Evolutionary conservation across 2,329 filamentous ascomycete genomes (phyloP).

Genomic region (Aspergillus clavatus): DNA sequence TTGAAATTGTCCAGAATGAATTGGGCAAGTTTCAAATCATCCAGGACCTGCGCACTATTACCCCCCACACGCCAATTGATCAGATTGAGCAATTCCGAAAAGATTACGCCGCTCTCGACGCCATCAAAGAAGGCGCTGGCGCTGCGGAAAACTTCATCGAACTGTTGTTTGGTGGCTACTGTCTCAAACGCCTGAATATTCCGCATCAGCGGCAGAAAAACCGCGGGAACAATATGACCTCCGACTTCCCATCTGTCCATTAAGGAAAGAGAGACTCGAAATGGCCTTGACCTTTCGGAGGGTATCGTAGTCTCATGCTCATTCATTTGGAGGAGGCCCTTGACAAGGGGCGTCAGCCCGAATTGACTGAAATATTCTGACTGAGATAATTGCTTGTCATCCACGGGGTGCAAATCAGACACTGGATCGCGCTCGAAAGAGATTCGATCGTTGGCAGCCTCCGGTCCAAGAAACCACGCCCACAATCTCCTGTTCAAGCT

Average conservation of each 20-base stretch:
- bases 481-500: constrained; percentile 91
- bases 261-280: constrained; percentile 84
- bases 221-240: constrained; percentile 76
- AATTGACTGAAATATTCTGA: constrained; percentile 79
- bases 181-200: constrained; percentile 72
- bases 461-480: constrained; percentile 90
- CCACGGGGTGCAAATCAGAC: constrained; percentile 23
- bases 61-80: constrained; percentile 48
- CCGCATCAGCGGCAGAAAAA: constrained; percentile 81
- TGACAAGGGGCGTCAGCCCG: constrained; percentile 69
- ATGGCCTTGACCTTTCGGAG: constrained; percentile 72
- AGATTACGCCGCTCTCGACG: constrained; percentile 90
- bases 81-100: constrained; percentile 71
- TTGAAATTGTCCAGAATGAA: constrained; percentile 90
- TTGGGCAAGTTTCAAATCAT: constrained; percentile 66
- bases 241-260: constrained; percentile 99
- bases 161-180: constrained; percentile 63
- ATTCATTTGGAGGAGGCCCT: constrained; percentile 73
- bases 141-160: constrained; percentile 82
- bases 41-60: constrained; percentile 47
- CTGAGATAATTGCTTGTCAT: constrained; percentile 50
- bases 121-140: constrained; percentile 96
- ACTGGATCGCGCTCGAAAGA: constrained; percentile 27
- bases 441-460: constrained; percentile 39
- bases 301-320: constrained; percentile 51